A percentile compares a stretch with the other conserved stretches of the same genome.
Evolutionary conservation across 2,329 filamentous ascomycete species (phyloP).

Genomic region (Uncinocarpus reesii): DNA sequence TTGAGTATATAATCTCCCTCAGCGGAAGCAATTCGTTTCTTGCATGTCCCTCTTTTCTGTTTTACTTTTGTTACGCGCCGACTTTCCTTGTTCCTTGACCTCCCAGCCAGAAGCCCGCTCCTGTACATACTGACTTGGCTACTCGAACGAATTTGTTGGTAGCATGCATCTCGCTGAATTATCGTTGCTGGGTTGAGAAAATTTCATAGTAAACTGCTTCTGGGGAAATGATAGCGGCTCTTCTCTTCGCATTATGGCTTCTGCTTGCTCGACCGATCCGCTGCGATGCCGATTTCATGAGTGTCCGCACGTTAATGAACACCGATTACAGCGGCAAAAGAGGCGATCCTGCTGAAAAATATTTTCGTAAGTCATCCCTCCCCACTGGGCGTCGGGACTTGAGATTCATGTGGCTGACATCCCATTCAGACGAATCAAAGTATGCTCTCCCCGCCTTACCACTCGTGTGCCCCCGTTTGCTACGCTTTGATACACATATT

Average conservation of each 20-base stretch:
- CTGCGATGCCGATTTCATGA: conserved; percentile 16
- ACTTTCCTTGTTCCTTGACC: background rate
- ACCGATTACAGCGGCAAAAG: conserved; percentile 15
- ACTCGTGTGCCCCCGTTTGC: background rate
- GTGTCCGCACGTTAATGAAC: conserved; percentile 16
- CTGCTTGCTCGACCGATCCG: conserved; percentile 15
- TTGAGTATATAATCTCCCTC: background rate
- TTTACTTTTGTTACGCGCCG: background rate
- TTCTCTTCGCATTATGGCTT: conserved; percentile 11
- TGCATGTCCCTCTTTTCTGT: background rate
- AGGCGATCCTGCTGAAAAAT: conserved; percentile 14
- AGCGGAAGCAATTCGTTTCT: background rate
- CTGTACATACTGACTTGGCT: too few species aligned
- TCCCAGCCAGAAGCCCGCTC: background rate
- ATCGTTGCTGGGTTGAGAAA: background rate
- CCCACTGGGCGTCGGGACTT: background rate
- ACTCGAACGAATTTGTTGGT: too few species aligned
- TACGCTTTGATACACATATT: background rate
- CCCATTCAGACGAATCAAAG: conserved; percentile 13
- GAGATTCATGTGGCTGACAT: background rate
- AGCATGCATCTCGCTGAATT: background rate
- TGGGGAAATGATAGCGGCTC: conserved; percentile 3
- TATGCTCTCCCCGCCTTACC: conserved; percentile 8
- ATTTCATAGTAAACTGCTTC: background rate
- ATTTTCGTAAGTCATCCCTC: conserved; percentile 16